Conservation (phyloP, 2,329 filamentous ascomycete genomes). For the Xylaria sp. region DNA sequence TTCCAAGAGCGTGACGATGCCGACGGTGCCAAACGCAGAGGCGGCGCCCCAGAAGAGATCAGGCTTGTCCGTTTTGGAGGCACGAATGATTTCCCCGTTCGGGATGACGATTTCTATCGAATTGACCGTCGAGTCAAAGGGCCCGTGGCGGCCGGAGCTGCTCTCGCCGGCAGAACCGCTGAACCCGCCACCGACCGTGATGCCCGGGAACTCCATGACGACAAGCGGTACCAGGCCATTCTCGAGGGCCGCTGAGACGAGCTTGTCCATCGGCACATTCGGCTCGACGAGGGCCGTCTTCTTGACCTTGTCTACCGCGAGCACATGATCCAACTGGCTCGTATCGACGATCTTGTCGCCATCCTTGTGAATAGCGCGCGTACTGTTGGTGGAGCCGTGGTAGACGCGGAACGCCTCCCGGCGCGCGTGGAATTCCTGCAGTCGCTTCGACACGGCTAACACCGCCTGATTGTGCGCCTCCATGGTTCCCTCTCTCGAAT, state of each 20-base stretch:
- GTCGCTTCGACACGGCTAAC: slow-evolving; percentile 54
- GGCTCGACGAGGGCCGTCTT: slow-evolving; percentile 74
- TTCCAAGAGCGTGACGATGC: slow-evolving; percentile 72
- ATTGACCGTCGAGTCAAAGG: slow-evolving; percentile 70
- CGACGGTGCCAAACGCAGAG: slow-evolving; percentile 72
- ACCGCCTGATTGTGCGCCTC: slow-evolving; percentile 59
- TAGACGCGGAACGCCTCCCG: slow-evolving; percentile 75
- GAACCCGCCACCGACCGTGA: slow-evolving; percentile 75
- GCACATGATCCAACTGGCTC: slow-evolving; percentile 68
- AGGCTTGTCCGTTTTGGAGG: slow-evolving; percentile 62
- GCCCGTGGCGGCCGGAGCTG: slow-evolving; percentile 73
- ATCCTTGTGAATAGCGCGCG: slow-evolving; percentile 64
- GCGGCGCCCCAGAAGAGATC: slow-evolving; percentile 74
- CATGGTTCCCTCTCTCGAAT: slow-evolving; percentile 43
- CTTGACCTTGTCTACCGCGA: slow-evolving; percentile 64
- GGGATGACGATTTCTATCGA: slow-evolving; percentile 73
- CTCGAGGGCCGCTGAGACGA: slow-evolving; percentile 67
- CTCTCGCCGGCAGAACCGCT: slow-evolving; percentile 75
- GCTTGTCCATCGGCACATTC: slow-evolving; percentile 73
- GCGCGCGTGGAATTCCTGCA: slow-evolving; percentile 56
- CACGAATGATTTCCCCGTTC: slow-evolving; percentile 65
- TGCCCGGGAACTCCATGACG: slow-evolving; percentile 78
- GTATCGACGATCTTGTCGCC: slow-evolving; percentile 72
- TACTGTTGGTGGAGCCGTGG: slow-evolving; percentile 82
- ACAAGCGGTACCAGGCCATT: slow-evolving; percentile 70